Percentiles rank a stretch among this genome's conserved stretches.
Evolutionary conservation across 495 filamentous ascomycete genomes (phyloP).

Genomic region (Pseudoneurospora amorphoporcata): DNA sequence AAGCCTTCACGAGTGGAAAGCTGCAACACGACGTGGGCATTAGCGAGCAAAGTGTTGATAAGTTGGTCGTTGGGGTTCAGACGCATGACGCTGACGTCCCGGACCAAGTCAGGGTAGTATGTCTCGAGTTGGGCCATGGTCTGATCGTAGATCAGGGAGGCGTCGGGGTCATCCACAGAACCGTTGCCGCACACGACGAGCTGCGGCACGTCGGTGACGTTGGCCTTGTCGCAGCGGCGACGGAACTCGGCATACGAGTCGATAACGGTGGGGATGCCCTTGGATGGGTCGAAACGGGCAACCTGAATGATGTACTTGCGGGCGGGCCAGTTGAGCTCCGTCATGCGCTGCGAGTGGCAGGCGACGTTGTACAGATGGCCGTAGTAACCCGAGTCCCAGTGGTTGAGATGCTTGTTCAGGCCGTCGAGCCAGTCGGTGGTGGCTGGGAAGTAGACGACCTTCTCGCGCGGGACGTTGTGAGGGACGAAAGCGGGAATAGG

Average conservation of each 20-base stretch:
- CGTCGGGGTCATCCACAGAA: conserved; percentile 80
- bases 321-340: conserved; percentile 55
- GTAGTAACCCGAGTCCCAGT: conserved; percentile 70
- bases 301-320: conserved; percentile 76
- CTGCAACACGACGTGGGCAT: conserved; percentile 64
- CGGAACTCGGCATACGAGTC: conserved; percentile 69
- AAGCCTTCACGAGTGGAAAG: conserved; percentile 80
- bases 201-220: conserved; percentile 49
- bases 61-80: conserved; percentile 71
- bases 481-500: conserved; percentile 75
- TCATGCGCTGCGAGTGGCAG: conserved; percentile 50
- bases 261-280: conserved; percentile 74
- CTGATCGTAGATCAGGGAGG: conserved; percentile 59
- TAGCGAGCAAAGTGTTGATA: conserved; percentile 69
- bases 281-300: conserved; percentile 78
- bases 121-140: conserved; percentile 56
- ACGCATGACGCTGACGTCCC: conserved; percentile 64
- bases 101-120: conserved; percentile 35
- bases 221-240: conserved; percentile 39
- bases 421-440: conserved; percentile 89
- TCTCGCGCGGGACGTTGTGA: conserved; percentile 49
- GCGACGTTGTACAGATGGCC: conserved; percentile 60
- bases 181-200: conserved; percentile 69
- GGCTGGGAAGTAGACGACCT: conserved; percentile 71
- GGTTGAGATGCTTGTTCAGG: conserved; percentile 66